phyloP scores from a whole-genome alignment of 768 basidiomycete genomes.

The Austroboletus eburneus region DNA sequence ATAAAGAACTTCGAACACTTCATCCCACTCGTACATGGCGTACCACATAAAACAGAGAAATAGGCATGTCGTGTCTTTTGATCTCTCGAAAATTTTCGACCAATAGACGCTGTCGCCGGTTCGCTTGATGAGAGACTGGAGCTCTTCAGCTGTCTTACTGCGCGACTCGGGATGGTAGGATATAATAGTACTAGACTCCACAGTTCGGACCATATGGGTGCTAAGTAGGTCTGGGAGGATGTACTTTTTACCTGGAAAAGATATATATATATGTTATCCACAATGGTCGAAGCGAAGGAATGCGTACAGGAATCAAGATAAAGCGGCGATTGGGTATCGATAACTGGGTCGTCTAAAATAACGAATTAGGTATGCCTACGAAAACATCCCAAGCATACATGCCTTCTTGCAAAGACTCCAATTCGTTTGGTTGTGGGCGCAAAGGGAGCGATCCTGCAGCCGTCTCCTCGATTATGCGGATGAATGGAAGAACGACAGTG shows the following conservation, averaged over 20 bases:
- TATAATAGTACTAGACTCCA: constrained; percentile 21
- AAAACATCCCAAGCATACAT: neutral
- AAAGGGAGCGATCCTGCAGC: neutral
- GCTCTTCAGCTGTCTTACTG: constrained; percentile 19
- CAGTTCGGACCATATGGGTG: constrained; percentile 45
- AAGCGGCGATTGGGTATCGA: constrained; percentile 52
- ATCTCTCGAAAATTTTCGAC: constrained; percentile 22
- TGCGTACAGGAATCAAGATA: constrained; percentile 30
- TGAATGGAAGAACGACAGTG: constrained; percentile 51
- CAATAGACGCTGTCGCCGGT: constrained; percentile 33
- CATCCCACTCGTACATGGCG: constrained; percentile 60
- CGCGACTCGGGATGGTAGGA: constrained; percentile 28
- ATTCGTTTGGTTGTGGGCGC: neutral
- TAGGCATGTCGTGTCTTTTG: constrained; percentile 51
- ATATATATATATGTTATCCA: neutral
- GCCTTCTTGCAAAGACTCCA: constrained; percentile 7
- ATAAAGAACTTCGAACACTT: constrained; percentile 50
- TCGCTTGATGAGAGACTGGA: constrained; percentile 27
- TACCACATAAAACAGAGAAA: constrained; percentile 55
- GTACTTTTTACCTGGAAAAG: constrained; percentile 14
- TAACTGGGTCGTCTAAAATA: constrained; percentile 27
- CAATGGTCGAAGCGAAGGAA: neutral
- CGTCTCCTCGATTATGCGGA: constrained; percentile 33
- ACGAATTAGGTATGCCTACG: neutral
- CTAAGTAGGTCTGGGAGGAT: constrained; percentile 46